Percentiles rank a stretch among this genome's conserved stretches.
Evolutionary conservation across 2,329 filamentous ascomycete genomes (phyloP).

Genomic region (Penicillium sp.): DNA sequence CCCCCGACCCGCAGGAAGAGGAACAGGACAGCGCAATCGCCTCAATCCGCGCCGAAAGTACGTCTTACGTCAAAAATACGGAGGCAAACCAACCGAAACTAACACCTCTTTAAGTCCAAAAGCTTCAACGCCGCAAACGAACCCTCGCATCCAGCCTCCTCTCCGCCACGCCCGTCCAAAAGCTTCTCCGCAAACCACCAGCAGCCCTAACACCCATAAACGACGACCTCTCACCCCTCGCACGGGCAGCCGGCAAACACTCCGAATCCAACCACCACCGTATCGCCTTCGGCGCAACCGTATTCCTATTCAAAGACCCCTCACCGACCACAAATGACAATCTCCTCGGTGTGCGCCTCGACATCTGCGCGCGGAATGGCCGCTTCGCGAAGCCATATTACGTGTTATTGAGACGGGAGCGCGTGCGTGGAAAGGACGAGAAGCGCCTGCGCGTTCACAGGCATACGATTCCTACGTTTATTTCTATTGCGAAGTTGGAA

Average conservation of each 20-base stretch:
- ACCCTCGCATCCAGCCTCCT: constrained; percentile 44
- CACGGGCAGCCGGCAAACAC: constrained; percentile 32
- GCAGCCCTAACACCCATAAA: constrained; percentile 10
- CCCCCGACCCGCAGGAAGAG: constrained; percentile 24
- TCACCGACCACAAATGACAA: constrained; percentile 31
- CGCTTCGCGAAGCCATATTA: constrained; percentile 46
- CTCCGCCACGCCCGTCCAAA: constrained; percentile 38
- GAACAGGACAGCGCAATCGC: constrained; percentile 43
- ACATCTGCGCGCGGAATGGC: constrained; percentile 41
- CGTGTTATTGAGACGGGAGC: constrained; percentile 37
- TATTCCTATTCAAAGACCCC: constrained; percentile 48
- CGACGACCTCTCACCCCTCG: constrained; percentile 33
- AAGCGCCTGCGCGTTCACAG: constrained; percentile 36
- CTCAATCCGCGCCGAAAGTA: constrained; percentile 43
- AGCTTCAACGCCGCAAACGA: constrained; percentile 38
- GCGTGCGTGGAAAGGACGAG: constrained; percentile 15
- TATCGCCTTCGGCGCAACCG: constrained; percentile 45
- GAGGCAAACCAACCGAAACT: neutral
- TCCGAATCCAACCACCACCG: constrained; percentile 42
- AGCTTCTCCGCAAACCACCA: constrained; percentile 24
- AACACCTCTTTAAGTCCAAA: constrained; percentile 34
- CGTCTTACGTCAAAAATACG: constrained; percentile 3
- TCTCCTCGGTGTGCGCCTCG: constrained; percentile 44
- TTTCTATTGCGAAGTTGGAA: constrained; percentile 41
- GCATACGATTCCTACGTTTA: constrained; percentile 48